Evolutionary conservation across 495 filamentous ascomycete genomes (phyloP).

Genomic region (Tricharina praecox): DNA sequence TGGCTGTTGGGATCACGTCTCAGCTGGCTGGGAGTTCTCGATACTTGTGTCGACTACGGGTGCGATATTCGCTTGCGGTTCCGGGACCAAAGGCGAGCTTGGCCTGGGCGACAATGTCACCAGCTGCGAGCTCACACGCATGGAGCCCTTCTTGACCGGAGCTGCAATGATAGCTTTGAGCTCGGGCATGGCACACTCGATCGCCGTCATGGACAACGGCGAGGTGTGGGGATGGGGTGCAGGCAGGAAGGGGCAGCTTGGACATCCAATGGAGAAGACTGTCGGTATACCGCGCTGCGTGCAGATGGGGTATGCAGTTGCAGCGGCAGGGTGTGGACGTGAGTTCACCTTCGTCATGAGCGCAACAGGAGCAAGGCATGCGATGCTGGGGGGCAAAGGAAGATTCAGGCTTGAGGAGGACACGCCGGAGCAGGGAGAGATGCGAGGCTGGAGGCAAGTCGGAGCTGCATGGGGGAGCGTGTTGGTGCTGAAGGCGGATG

Average conservation of each 20-base stretch:
- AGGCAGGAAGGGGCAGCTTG: constrained; percentile 69
- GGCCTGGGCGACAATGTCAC: constrained; percentile 36
- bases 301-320: constrained; percentile 37
- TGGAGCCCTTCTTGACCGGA: constrained; percentile 38
- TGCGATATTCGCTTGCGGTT: constrained; percentile 44
- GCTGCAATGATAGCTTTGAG: constrained; percentile 40
- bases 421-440: constrained; percentile 28
- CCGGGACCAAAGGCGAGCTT: constrained; percentile 52
- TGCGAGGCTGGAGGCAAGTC: constrained; percentile 41
- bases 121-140: constrained; percentile 11
- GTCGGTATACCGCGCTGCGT: constrained; percentile 45
- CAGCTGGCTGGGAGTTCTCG: constrained; percentile 65
- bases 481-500: constrained; percentile 44
- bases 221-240: constrained; percentile 78
- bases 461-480: constrained; percentile 57
- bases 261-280: constrained; percentile 31
- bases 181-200: constrained; percentile 60
- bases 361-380: constrained; percentile 35
- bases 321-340: constrained; percentile 53
- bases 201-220: constrained; percentile 55
- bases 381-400: constrained; percentile 45
- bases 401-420: constrained; percentile 34
- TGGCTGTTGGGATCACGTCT: constrained; percentile 28
- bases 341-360: constrained; percentile 61
- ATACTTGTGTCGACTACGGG: constrained; percentile 35